phyloP scores from a whole-genome alignment of 495 filamentous ascomycete species.

The Xylaria longipes region DNA sequence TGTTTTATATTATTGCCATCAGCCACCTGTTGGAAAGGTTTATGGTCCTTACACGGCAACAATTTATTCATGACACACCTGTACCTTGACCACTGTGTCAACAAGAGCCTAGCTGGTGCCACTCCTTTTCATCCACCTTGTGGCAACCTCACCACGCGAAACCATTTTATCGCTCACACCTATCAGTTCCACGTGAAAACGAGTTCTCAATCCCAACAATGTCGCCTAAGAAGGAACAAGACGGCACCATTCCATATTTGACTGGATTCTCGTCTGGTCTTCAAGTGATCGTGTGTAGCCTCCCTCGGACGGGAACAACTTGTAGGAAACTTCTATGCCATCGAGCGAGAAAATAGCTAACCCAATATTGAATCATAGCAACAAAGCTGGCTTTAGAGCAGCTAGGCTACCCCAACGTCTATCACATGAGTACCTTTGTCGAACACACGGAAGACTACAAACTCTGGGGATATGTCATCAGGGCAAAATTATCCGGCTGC shows the following conservation, averaged over 20 bases:
- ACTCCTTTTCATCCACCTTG: not conserved
- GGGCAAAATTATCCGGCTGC: constrained; percentile 62
- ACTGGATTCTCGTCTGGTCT: constrained; percentile 44
- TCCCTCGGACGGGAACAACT: constrained; percentile 67
- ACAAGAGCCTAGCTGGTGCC: not conserved
- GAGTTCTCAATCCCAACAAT: not conserved
- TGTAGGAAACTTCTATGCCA: constrained; percentile 49
- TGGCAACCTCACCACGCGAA: not conserved
- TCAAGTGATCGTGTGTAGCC: constrained; percentile 65
- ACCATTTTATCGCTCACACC: not conserved
- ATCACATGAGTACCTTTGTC: constrained; percentile 69
- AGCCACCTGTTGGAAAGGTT: not conserved
- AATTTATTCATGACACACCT: not conserved
- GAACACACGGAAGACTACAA: constrained; percentile 66
- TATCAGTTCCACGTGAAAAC: not conserved
- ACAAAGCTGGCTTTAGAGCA: constrained; percentile 63
- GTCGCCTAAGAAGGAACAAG: not conserved
- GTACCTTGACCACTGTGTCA: not conserved
- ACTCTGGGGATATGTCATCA: constrained; percentile 67
- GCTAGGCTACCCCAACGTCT: constrained; percentile 62
- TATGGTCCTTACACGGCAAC: not conserved
- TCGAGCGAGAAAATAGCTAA: not conserved
- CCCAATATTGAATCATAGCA: constrained; percentile 42
- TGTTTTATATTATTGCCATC: not conserved
- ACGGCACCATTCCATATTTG: not conserved